Base-by-base conservation (phyloP, 2,329 filamentous ascomycete species). In the Lasiodiplodia theobromae region DNA sequence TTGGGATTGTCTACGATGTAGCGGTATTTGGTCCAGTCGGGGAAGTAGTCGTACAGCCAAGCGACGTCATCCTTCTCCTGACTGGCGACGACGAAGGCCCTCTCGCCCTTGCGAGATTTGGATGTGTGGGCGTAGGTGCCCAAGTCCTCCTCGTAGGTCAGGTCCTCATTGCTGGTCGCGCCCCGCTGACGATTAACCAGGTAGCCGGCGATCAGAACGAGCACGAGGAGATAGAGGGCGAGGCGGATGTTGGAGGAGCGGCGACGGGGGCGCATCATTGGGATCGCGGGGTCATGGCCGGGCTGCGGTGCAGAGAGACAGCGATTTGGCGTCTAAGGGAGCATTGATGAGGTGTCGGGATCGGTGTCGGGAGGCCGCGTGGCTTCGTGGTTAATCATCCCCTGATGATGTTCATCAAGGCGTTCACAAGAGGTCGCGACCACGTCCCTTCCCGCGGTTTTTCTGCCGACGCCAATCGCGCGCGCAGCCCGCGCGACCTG, bases 1-100 rank as follows among this genome's bases (percentile, higher is more conserved):
- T 71, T 66, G 1, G 71, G 70, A 68, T 81, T 77, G 68, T 85
- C 81, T 1, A 83, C 82, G 4, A 76, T 74, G 72, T 84, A 85
- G 21, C 84, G 78, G 44, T 77, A 73, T 71, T 79, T 78, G 67
- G 78, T 73, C 78, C 79, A 82, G 10, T 77, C 65, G 0, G 79
- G 74, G 44, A 82, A 81, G 54, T 77, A 75, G 47, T 74, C 71
- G 4, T 74, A 69, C 23, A 82, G 75, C 81, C 81, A 83, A n/a
- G 75, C 77, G n/a, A 78, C 76, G 54, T 82, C 74, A 51, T 82
- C 79, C 2, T 70, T 71, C n/a, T 70, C 72, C 71, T 77, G 77
- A 70, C 77, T 80, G 1, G 80, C 80, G 7, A 82, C 77, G 0
- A 82, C 78, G 0, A 80, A 73, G 1, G 78, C 77, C 37, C 67